Base-by-base conservation (phyloP, 1,139 yeast species). In the Debaryomycetaceae sp. region DNA sequence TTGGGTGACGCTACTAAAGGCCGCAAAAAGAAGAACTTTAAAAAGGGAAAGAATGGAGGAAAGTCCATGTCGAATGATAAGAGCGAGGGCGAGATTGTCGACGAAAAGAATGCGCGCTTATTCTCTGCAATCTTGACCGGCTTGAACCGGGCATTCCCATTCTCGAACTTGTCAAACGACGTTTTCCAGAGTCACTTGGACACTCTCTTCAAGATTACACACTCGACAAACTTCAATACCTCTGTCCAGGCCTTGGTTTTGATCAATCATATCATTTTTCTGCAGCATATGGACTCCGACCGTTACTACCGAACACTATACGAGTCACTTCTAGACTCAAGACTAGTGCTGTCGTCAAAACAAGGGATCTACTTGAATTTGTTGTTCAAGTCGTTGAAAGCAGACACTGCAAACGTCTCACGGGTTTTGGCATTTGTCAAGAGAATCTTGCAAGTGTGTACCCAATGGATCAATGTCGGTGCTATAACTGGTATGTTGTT, bases 51-150 rank as follows among this genome's bases (percentile, higher is more conserved):
- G 51, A 78, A 86, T 45, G 96, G 95, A 44, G 95, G 96, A 27
- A 73, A 70, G 41, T 78, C 87, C 5, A 76, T 78, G 19, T 76
- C 79, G 49, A 70, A 62, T 30, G 74, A 63, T 27, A 82, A 82
- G 51, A 65, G 85, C 12, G 78, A 76, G 35, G 66, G 62, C 30
- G 94, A 82, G 41, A 62, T 81, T 4, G 55, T 77, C 27, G 95
- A 85, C 49, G 97, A 90, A 47, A 82, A 78, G 46, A 81, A 77
- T 45, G 70, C 93, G 25, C 82, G 83, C 47, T 60, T 90, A 43
- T 85, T 87, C 43, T 78, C 95, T 22, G 96, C 95, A 14, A 70
- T 92, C 35, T 71, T 90, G 39, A 86, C 98, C 2, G 99, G 99
- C 39, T 72, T 90, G 37, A 92, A 92, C 53, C 80, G 99, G 58